phyloP scores from a whole-genome alignment of 176 grass and related monocot species.

The Triticum dicoccoides region DNA sequence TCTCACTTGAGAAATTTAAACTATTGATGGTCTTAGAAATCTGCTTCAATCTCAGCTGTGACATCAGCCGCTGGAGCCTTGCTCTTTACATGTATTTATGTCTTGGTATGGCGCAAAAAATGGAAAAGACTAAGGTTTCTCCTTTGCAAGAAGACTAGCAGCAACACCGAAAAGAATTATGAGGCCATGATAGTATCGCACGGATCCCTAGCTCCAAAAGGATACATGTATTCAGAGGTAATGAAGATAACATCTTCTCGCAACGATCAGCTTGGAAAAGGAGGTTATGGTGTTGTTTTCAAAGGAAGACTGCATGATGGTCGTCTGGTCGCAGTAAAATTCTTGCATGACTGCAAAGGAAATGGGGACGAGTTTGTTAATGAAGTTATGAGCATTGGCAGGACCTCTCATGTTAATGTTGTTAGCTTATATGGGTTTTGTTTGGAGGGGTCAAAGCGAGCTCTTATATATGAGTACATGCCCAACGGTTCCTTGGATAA shows the following conservation, averaged over 20 bases:
- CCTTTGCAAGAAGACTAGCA: not conserved
- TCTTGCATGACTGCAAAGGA: slow-evolving; percentile 38
- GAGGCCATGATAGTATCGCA: slow-evolving; percentile 12
- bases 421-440: slow-evolving; percentile 55
- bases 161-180: not conserved
- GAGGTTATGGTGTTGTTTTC: slow-evolving; percentile 49
- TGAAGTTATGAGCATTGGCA: slow-evolving; percentile 58
- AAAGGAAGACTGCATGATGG: slow-evolving; percentile 27
- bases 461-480: slow-evolving; percentile 2
- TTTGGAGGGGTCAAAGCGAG: slow-evolving; percentile 42
- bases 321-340: slow-evolving; percentile 49
- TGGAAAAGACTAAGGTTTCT: not conserved
- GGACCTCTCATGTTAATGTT: slow-evolving; percentile 59
- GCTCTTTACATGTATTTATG: slow-evolving; percentile 2
- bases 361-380: slow-evolving; percentile 59
- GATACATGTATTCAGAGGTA: slow-evolving; percentile 50
- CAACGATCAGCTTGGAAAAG: not conserved
- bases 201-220: slow-evolving; percentile 46
- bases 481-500: not conserved
- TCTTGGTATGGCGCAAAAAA: not conserved
- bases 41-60: too few species aligned
- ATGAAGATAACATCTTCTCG: slow-evolving; percentile 30
- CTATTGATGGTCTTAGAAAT: too few species aligned
- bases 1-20: too few species aligned
- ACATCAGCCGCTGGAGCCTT: not conserved